Base-by-base conservation (phyloP, 2,329 filamentous ascomycete species). In the Aureobasidium sp. region DNA sequence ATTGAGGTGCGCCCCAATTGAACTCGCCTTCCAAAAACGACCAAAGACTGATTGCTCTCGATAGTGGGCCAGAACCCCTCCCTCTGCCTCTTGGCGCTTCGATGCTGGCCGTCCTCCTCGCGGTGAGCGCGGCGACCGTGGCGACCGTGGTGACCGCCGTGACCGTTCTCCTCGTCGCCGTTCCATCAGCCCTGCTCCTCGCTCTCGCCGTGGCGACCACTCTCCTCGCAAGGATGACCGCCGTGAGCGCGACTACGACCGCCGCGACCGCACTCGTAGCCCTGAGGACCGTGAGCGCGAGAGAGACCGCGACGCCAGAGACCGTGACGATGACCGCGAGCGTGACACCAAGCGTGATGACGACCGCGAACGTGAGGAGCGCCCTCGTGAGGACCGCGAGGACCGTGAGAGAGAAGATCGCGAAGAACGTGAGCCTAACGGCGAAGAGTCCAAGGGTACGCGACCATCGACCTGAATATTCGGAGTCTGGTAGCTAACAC, bases 21-120 rank as follows among this genome's bases (percentile, higher is more conserved):
- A 37, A 9, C 47, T 37, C 32, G 26, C 20, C 12, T 46, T 57
- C 13, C 17, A 29, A 5, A n/a, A 17, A n/a, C 23, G 23, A 62
- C 41, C 12, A 17, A 57, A 57, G 27, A 44, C 50, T 42, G 34
- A 34, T 32, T 5, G 5, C 23, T 61, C 12, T 34, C 64, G 5
- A n/a, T 67, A 99, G 94, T 99, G 94, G 94, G 94, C 94, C 71
- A 90, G 94, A 70, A 99, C 94, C 71, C 94, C 94, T 71, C 94
- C 94, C 55, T 97, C 94, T 68, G 94, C 94, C 59, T 97, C 92
- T 34, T 99, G 94, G 94, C 90, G 94, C 65, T 99, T 99, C 74
- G 94, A 97, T 76, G 91, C 91, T 68, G 93, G 92, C 64, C 57
- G 44, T 51, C 42, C 42, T 39, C 32, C 42, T 48, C 56, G 56